phyloP scores from a whole-genome alignment of 192 early-diverging fungal genomes.

The Gamsiella multidivaricata region DNA sequence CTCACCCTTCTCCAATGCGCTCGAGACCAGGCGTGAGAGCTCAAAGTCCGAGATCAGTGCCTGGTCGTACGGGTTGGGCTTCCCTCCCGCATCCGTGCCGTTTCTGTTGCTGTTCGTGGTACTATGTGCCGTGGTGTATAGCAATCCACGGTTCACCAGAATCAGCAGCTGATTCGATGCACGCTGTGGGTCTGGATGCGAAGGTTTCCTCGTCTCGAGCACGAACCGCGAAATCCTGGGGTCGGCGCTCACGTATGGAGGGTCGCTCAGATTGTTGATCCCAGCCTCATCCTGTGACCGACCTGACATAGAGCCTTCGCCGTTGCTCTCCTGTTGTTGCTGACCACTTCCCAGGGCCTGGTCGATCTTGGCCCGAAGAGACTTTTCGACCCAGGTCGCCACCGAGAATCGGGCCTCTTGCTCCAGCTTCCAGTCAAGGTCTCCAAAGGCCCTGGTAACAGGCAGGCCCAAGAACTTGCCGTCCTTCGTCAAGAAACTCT shows the following conservation, averaged over 20 bases:
- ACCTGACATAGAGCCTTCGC: too few relatives aligned
- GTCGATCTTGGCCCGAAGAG: constrained; percentile 25
- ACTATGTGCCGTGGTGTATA: constrained; percentile 8
- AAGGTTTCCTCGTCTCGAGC: constrained; percentile 33
- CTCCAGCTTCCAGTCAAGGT: constrained; percentile 52
- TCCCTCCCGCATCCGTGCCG: not conserved
- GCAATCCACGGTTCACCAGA: constrained; percentile 24
- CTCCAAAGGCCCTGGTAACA: constrained; percentile 40
- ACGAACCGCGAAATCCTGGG: constrained; percentile 36
- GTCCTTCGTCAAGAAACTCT: constrained; percentile 33
- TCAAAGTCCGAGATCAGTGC: constrained; percentile 47
- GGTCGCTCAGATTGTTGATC: constrained; percentile 35
- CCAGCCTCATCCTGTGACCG: constrained; percentile 9
- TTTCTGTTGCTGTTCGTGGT: not conserved
- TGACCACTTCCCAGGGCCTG: constrained; percentile 17
- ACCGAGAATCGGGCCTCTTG: constrained; percentile 26
- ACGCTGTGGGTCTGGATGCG: too few relatives aligned
- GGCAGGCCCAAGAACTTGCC: constrained; percentile 46
- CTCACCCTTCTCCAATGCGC: constrained; percentile 31
- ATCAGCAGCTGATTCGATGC: constrained; percentile 33
- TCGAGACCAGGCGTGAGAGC: constrained; percentile 30
- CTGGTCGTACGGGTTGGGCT: constrained; percentile 29
- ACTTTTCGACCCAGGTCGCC: constrained; percentile 34
- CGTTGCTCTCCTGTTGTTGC: not conserved
- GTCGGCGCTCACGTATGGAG: constrained; percentile 31